Evolutionary conservation across 225 moss, liverwort and hornwort species (phyloP), one percentile per base, ranked within the genome.

Genomic region (Bryoerythrophyllum caledonicum): DNA sequence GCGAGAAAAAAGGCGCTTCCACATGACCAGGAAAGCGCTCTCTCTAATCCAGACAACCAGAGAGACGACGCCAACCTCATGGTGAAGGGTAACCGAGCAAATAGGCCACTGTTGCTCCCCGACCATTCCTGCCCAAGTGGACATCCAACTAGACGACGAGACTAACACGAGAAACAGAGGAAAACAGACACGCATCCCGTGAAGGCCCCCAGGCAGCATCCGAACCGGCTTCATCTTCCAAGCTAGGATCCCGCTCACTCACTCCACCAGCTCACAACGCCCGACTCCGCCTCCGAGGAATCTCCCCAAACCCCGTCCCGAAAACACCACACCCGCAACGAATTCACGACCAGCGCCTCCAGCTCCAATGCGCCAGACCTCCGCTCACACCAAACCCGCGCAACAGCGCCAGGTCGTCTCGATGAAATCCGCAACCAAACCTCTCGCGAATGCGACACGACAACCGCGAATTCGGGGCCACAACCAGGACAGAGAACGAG

Each of bases 291-390:
- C 16, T 30, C 26, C 62, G 35, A 23, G 25, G 12, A 74, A 52
- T 51, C 34, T 16, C n/a, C 25, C 23, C 52, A 16, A 4, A 51
- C 4, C 12, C 25, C 51, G 2, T 63, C 53, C 74, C 52, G n/a
- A 3, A 74, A 54, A 64, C 24, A 27, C 37, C 32, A n/a, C n/a
- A n/a, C n/a, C n/a, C n/a, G n/a, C 73, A 19, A 35, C 44, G 13
- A 15, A 14, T 15, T 15, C 44, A 14, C 14, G 6, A 64, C 46
- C 26, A 17, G 19, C 17, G 17, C 25, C 35, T 26, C 35, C 74
- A 74, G 53, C 74, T 64, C 37, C 35, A 54, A 40, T 15, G 53
- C 60, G n/a, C n/a, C n/a, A n/a, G n/a, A n/a, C n/a, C n/a, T n/a
- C n/a, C 51, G 37, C 43, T 48, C 14, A 49, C 48, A 61, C 48